These are phyloP conservation scores for Guillardia theta DNA, from an alignment of 78 protist species.

Conservation along the genomic window DNA sequence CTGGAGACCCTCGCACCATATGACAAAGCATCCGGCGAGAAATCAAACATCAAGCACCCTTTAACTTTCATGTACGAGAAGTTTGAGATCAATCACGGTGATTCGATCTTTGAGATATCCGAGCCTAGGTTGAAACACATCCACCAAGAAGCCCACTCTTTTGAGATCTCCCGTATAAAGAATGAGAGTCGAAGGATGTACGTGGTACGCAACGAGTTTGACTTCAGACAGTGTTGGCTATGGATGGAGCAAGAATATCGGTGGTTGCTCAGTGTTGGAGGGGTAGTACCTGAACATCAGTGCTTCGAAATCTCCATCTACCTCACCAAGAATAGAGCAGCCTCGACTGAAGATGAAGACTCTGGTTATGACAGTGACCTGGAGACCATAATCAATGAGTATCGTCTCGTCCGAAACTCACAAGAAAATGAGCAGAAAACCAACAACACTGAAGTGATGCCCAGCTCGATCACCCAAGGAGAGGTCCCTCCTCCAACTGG, in stretches of 20 bases:
- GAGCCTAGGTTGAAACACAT: background rate
- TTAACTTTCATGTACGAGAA: slow-evolving; percentile 4
- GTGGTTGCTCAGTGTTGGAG: background rate
- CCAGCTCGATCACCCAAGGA: background rate
- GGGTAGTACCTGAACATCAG: background rate
- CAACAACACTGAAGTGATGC: too few species aligned
- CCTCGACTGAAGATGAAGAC: background rate
- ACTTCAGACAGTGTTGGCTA: background rate
- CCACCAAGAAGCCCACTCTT: too few species aligned
- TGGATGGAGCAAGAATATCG: background rate
- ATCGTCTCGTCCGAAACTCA: too few species aligned
- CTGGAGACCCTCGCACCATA: background rate
- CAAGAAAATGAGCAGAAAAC: too few species aligned
- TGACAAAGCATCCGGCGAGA: too few species aligned
- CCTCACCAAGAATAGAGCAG: background rate
- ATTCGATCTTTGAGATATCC: background rate
- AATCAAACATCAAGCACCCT: background rate
- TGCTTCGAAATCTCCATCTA: background rate
- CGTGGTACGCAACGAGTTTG: background rate
- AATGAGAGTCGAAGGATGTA: background rate
- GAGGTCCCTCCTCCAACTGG: background rate
- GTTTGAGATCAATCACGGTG: too few species aligned
- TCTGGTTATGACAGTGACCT: background rate
- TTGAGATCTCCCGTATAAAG: background rate
- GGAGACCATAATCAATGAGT: too few species aligned